Evolutionary conservation across 306 rosid species (phyloP).

Genomic region (Arachis hypogaea): DNA sequence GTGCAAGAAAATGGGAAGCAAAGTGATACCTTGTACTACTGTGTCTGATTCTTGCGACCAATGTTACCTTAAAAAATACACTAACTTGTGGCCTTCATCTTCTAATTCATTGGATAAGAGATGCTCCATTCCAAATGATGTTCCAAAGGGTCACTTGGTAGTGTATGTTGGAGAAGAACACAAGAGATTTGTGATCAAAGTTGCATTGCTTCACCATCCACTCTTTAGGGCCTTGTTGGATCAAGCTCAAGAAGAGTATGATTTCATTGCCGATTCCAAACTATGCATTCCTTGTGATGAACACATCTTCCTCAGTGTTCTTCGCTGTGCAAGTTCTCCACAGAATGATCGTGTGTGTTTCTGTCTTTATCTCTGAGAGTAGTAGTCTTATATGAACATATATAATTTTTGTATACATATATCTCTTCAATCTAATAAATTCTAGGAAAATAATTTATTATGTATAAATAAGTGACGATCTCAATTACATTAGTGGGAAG

Average conservation of each 20-base stretch:
- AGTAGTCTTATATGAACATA: neutral
- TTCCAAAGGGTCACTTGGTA: slow-evolving; percentile 93
- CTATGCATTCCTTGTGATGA: slow-evolving; percentile 90
- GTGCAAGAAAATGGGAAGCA: slow-evolving; percentile 60
- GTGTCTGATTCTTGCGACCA: slow-evolving; percentile 45
- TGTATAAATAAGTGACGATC: neutral
- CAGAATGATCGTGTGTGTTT: slow-evolving; percentile 42
- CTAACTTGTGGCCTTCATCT: slow-evolving; percentile 39
- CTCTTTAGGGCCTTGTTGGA: slow-evolving; percentile 83
- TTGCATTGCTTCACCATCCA: slow-evolving; percentile 74
- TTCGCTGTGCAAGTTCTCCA: slow-evolving; percentile 64
- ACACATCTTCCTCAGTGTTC: slow-evolving; percentile 64
- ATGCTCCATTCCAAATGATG: slow-evolving; percentile 78
- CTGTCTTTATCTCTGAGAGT: slow-evolving; percentile 45
- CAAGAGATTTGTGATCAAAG: slow-evolving; percentile 78
- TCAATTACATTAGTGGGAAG: neutral
- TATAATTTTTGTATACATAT: neutral
- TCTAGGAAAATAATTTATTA: neutral
- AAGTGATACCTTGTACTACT: slow-evolving; percentile 51
- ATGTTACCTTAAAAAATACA: slow-evolving; percentile 47
- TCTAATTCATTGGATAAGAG: slow-evolving; percentile 44
- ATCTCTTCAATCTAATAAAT: neutral
- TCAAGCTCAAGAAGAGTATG: slow-evolving; percentile 84
- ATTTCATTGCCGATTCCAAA: slow-evolving; percentile 62
- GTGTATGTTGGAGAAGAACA: slow-evolving; percentile 79